phyloP scores from a whole-genome alignment of 257 asterid species.

The Nyctanthes arbortristis region DNA sequence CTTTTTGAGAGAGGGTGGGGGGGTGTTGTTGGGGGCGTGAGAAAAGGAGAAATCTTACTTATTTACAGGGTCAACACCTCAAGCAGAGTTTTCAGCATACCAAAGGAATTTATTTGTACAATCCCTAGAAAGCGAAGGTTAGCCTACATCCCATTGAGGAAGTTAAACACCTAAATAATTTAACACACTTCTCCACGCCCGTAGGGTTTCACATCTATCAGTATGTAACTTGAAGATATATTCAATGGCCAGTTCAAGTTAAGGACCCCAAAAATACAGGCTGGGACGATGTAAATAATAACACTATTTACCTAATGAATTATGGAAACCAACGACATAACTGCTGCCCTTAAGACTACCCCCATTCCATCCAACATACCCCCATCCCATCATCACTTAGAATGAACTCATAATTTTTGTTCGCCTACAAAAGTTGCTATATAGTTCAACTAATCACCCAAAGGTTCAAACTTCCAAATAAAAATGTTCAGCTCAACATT shows the following conservation, averaged over 20 bases:
- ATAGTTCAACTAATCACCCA: conserved; percentile 13
- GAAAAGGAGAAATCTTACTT: too few relatives aligned
- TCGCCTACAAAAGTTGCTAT: conserved; percentile 1
- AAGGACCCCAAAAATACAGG: conserved; percentile 14
- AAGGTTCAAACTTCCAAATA: not conserved
- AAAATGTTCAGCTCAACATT: not conserved
- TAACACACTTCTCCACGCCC: not conserved
- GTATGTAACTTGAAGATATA: not conserved
- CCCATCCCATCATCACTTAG: conserved; percentile 2
- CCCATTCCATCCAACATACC: not conserved
- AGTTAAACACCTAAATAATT: not conserved
- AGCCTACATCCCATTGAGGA: not conserved
- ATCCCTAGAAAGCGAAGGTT: not conserved
- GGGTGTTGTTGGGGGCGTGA: too few relatives aligned
- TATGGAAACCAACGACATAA: not conserved
- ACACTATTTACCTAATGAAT: not conserved
- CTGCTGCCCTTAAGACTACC: not conserved
- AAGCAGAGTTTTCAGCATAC: not conserved
- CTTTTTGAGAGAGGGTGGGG: too few relatives aligned
- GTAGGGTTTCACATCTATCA: not conserved
- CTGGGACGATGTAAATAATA: conserved; percentile 13
- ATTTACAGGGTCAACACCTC: too few relatives aligned
- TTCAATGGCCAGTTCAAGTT: conserved; percentile 27
- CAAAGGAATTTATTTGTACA: not conserved
- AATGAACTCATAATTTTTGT: not conserved